phyloP scores from a whole-genome alignment of 257 asterid genomes.

The Hygrophila difformis region DNA sequence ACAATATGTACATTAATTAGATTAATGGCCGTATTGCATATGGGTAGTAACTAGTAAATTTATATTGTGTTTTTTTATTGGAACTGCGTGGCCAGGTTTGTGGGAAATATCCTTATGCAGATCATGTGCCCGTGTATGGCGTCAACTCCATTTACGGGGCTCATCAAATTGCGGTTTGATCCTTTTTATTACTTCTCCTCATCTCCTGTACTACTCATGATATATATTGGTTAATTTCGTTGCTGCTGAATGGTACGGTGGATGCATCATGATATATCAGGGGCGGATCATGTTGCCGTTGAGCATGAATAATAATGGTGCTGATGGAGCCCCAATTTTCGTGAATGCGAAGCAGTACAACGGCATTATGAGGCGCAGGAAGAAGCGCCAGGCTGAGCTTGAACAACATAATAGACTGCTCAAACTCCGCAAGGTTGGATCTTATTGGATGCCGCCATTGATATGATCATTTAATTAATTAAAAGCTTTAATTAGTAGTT shows the following conservation, averaged over 20 bases:
- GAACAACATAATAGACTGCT: constrained; percentile 27
- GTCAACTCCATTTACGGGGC: constrained; percentile 36
- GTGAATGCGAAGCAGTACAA: constrained; percentile 83
- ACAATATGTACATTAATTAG: too few relatives aligned
- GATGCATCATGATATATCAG: constrained; percentile 25
- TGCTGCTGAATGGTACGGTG: too few relatives aligned
- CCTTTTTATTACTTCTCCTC: background rate
- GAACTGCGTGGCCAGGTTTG: constrained; percentile 37
- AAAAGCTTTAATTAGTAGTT: too few relatives aligned
- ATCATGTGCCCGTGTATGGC: constrained; percentile 42
- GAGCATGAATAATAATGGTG: constrained; percentile 40
- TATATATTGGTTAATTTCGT: too few relatives aligned
- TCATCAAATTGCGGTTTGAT: constrained; percentile 39
- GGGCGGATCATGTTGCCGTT: constrained; percentile 75
- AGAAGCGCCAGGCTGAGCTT: constrained; percentile 48
- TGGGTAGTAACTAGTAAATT: too few relatives aligned
- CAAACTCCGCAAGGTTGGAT: constrained; percentile 48
- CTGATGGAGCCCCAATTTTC: constrained; percentile 50
- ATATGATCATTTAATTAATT: too few relatives aligned
- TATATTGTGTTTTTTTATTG: background rate
- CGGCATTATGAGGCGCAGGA: constrained; percentile 69
- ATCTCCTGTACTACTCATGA: too few relatives aligned
- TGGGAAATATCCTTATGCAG: constrained; percentile 43
- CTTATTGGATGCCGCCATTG: too few relatives aligned
- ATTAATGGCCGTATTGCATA: too few relatives aligned